phyloP scores from a whole-genome alignment of 2,329 filamentous ascomycete species.

The Sordariomycetes sp. region DNA sequence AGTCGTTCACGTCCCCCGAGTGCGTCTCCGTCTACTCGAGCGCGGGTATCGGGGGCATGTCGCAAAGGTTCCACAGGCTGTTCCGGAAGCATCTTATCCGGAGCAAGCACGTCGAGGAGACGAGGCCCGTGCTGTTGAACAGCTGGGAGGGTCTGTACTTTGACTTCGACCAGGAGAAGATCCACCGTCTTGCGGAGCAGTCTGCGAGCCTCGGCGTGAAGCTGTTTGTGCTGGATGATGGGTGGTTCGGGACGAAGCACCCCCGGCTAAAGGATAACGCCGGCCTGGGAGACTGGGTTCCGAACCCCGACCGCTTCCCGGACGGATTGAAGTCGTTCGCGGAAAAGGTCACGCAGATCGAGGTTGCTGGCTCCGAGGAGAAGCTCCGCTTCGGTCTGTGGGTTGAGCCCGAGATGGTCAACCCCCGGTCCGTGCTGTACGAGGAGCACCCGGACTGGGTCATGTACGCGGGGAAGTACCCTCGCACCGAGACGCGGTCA shows the following conservation, averaged over 20 bases:
- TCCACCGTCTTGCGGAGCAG: conserved; percentile 40
- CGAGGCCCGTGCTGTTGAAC: conserved; percentile 44
- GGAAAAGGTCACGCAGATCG: conserved; percentile 32
- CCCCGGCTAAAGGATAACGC: conserved; percentile 42
- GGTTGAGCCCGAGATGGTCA: conserved; percentile 59
- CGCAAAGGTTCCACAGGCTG: conserved; percentile 44
- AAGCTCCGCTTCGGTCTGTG: conserved; percentile 49
- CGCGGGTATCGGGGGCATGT: conserved; percentile 46
- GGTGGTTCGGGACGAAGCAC: conserved; percentile 53
- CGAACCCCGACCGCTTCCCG: conserved; percentile 45
- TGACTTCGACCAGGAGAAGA: conserved; percentile 39
- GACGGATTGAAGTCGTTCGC: conserved; percentile 39
- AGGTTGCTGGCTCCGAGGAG: conserved; percentile 28
- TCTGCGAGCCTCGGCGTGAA: conserved; percentile 45
- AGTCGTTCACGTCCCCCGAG: conserved; percentile 47
- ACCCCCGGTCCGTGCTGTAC: conserved; percentile 47
- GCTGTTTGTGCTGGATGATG: conserved; percentile 53
- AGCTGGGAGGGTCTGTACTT: conserved; percentile 53
- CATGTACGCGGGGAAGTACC: conserved; percentile 40
- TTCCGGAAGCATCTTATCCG: conserved; percentile 48
- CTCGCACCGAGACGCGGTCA: conserved; percentile 38
- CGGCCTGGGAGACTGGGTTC: conserved; percentile 50
- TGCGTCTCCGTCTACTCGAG: conserved; percentile 48
- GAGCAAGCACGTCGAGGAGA: conserved; percentile 36
- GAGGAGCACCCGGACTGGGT: conserved; percentile 50